These are phyloP conservation scores for Sphagnum fallax DNA, from an alignment of 228 moss, liverwort and hornwort genomes.

Conservation along the genomic window DNA sequence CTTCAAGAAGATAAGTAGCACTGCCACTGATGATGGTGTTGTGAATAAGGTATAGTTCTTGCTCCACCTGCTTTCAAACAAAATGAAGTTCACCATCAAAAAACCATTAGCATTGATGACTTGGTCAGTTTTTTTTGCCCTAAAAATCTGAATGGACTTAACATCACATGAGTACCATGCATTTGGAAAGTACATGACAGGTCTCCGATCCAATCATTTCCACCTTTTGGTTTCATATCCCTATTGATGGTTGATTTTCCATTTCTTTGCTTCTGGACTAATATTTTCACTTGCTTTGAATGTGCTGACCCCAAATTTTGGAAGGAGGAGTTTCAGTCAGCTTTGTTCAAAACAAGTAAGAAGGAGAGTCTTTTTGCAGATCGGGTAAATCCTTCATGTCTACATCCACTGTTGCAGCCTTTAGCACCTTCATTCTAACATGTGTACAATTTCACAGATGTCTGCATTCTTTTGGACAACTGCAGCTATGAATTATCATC, in stretches of 20 bases:
- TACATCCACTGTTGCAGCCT: too few relatives aligned
- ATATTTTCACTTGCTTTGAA: neutral
- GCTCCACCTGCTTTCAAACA: neutral
- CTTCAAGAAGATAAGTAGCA: conserved; percentile 86
- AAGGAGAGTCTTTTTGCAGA: conserved; percentile 78
- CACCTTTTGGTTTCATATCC: neutral
- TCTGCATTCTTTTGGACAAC: too few relatives aligned
- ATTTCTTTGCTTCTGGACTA: neutral
- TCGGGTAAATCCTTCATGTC: conserved; percentile 24
- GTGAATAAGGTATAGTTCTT: conserved; percentile 55
- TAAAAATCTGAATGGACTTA: too few relatives aligned
- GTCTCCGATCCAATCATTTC: too few relatives aligned
- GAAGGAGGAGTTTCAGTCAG: conserved; percentile 94
- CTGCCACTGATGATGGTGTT: conserved; percentile 86
- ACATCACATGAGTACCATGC: too few relatives aligned
- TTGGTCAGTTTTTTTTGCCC: neutral
- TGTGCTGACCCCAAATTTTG: neutral
- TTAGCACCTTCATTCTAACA: too few relatives aligned
- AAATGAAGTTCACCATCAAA: neutral
- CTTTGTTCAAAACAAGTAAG: conserved; percentile 77
- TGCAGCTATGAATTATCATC: neutral
- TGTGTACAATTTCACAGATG: too few relatives aligned
- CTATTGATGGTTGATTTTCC: neutral
- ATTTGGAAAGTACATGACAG: too few relatives aligned
- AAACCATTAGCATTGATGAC: neutral